Percentiles rank a stretch among this genome's conserved stretches.
phyloP scores from a whole-genome alignment of 192 early-diverging fungal genomes.

The Gonapodya sp. region DNA sequence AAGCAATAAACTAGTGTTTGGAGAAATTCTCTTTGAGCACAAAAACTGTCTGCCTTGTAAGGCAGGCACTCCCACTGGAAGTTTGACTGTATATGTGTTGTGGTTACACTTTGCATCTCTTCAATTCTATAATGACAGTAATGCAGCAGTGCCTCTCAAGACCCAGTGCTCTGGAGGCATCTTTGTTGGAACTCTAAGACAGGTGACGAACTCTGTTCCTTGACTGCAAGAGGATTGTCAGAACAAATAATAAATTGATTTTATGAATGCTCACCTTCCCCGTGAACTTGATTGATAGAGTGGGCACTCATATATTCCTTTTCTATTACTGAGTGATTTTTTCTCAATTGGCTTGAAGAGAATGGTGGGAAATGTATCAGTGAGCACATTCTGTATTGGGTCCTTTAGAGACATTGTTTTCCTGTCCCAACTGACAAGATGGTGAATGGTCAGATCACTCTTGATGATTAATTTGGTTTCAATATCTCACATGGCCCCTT shows the following conservation, averaged over 20 bases:
- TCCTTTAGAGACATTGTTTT: slow-evolving; percentile 50
- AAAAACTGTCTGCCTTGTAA: too few relatives aligned
- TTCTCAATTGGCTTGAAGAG: slow-evolving; percentile 50
- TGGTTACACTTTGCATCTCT: slow-evolving; percentile 1
- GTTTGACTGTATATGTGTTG: too few relatives aligned
- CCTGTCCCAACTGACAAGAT: slow-evolving; percentile 43
- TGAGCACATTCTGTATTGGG: slow-evolving; percentile 49
- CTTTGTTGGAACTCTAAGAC: slow-evolving; percentile 22
- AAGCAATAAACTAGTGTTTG: too few relatives aligned
- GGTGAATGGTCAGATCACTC: too few relatives aligned
- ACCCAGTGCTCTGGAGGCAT: slow-evolving; percentile 48
- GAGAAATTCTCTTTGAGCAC: too few relatives aligned
- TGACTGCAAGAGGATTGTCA: not conserved
- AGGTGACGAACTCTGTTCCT: slow-evolving; percentile 1
- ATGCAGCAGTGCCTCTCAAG: slow-evolving; percentile 46
- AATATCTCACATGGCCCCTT: slow-evolving; percentile 39
- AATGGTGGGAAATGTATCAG: slow-evolving; percentile 44
- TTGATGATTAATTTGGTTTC: not conserved
- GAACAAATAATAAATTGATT: not conserved
- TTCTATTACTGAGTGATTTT: slow-evolving; percentile 38
- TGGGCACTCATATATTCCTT: slow-evolving; percentile 46
- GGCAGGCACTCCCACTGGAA: too few relatives aligned
- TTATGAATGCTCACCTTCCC: slow-evolving; percentile 25
- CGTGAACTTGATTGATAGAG: slow-evolving; percentile 51
- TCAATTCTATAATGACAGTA: slow-evolving; percentile 29